These are phyloP conservation scores for Glomus cerebriforme DNA, from an alignment of 192 early-diverging fungal species.

Conservation along the genomic window DNA sequence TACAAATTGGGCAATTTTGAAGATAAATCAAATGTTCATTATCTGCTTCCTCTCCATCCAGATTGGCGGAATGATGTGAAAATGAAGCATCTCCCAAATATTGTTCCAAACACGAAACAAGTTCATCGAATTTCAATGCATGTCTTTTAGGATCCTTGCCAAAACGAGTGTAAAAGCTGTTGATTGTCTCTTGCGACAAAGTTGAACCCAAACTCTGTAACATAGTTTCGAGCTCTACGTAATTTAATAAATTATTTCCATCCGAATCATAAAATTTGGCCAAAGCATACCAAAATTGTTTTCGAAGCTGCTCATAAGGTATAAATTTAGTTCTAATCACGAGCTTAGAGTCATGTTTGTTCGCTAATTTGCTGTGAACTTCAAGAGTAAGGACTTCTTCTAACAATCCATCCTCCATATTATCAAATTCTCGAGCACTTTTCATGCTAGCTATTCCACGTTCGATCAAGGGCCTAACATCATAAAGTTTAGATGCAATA, in stretches of 20 bases:
- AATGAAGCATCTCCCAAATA: slow-evolving; percentile 34
- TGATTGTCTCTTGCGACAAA: slow-evolving; percentile 64
- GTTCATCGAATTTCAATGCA: slow-evolving; percentile 67
- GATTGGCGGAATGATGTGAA: slow-evolving; percentile 30
- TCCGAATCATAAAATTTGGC: slow-evolving; percentile 64
- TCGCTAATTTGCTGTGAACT: slow-evolving; percentile 40
- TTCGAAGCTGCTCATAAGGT: slow-evolving; percentile 61
- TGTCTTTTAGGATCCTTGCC: slow-evolving; percentile 51
- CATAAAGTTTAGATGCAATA: slow-evolving; percentile 53
- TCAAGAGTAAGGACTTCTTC: slow-evolving; percentile 42
- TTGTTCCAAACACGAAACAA: slow-evolving; percentile 61
- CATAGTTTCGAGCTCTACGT: slow-evolving; percentile 67
- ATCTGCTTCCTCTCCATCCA: slow-evolving; percentile 39
- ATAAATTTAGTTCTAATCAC: slow-evolving; percentile 64
- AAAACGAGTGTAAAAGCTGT: slow-evolving; percentile 54
- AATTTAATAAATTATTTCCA: slow-evolving; percentile 60
- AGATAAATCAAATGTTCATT: slow-evolving; percentile 66
- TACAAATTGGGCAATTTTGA: slow-evolving; percentile 72
- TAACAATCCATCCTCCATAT: slow-evolving; percentile 46
- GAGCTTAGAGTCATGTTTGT: slow-evolving; percentile 49
- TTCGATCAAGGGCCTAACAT: slow-evolving; percentile 55
- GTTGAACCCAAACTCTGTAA: slow-evolving; percentile 71
- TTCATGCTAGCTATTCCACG: slow-evolving; percentile 21
- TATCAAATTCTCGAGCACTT: background rate
- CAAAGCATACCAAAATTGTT: slow-evolving; percentile 72